Conservation (phyloP, 129 eudicot genomes). For the Flaveria sonorensis region DNA sequence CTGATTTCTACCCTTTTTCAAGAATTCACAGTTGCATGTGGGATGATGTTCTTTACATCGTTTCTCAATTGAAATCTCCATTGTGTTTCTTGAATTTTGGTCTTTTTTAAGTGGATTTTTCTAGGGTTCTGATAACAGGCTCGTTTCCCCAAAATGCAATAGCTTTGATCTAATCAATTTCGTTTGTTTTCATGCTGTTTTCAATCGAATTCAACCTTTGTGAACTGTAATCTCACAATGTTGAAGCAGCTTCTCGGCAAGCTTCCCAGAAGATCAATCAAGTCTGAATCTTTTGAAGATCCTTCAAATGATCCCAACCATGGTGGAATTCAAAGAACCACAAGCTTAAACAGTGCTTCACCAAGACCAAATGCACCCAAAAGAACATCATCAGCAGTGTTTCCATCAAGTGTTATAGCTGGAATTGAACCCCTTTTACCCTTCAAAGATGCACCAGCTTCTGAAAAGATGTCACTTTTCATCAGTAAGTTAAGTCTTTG, state of each 20-base stretch:
- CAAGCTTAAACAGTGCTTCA: slow-evolving; percentile 39
- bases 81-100: slow-evolving; percentile 30
- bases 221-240: slow-evolving; percentile 44
- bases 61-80: slow-evolving; percentile 9
- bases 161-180: slow-evolving; percentile 33
- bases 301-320: slow-evolving; percentile 33
- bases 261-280: slow-evolving; percentile 68
- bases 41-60: not conserved
- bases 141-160: slow-evolving; percentile 16
- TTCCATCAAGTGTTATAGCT: slow-evolving; percentile 73
- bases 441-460: slow-evolving; percentile 77
- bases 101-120: slow-evolving; percentile 15
- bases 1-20: slow-evolving; percentile 22
- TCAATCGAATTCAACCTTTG: not conserved
- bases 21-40: slow-evolving; percentile 24
- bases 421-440: slow-evolving; percentile 88
- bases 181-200: not conserved
- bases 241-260: slow-evolving; percentile 72
- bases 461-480: slow-evolving; percentile 86
- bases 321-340: slow-evolving; percentile 27
- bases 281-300: slow-evolving; percentile 48
- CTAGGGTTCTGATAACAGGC: slow-evolving; percentile 29
- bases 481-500: slow-evolving; percentile 91
- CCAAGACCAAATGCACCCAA: slow-evolving; percentile 45
- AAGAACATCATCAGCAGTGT: slow-evolving; percentile 81